phyloP scores from a whole-genome alignment of 1,139 yeast species.

The Kurtzmaniella quercitrusa region DNA sequence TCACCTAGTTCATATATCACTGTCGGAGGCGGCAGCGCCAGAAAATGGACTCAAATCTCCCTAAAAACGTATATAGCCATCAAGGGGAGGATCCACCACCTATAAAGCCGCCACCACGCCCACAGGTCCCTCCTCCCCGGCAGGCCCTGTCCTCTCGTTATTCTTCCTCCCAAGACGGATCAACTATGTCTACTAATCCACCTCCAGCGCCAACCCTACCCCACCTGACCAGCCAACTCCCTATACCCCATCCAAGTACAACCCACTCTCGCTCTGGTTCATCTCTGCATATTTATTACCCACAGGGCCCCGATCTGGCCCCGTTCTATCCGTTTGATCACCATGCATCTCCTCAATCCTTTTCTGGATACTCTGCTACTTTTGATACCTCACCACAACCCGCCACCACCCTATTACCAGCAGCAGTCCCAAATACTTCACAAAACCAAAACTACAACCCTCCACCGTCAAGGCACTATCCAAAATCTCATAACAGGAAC shows the following conservation, averaged over 20 bases:
- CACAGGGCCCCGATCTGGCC: background rate
- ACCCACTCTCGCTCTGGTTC: background rate
- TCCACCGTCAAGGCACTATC: background rate
- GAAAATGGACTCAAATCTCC: background rate
- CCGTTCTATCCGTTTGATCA: background rate
- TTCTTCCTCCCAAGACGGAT: background rate
- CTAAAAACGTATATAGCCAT: background rate
- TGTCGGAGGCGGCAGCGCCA: conserved; percentile 1
- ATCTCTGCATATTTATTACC: conserved; percentile 1
- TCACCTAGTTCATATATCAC: background rate
- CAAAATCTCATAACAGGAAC: background rate
- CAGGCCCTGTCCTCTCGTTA: background rate
- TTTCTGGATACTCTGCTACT: background rate
- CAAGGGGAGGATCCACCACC: background rate
- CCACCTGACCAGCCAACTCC: conserved; percentile 5
- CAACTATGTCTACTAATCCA: conserved; percentile 9
- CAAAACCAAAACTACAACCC: background rate
- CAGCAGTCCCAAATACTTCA: background rate
- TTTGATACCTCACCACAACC: background rate
- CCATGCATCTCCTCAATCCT: background rate
- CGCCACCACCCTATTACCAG: background rate
- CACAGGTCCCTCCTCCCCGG: background rate
- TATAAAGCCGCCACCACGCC: background rate
- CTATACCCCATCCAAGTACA: background rate
- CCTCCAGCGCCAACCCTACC: conserved; percentile 6